Conservation (phyloP, 2,329 filamentous ascomycete species). For the Aspergillus chevalieri region DNA sequence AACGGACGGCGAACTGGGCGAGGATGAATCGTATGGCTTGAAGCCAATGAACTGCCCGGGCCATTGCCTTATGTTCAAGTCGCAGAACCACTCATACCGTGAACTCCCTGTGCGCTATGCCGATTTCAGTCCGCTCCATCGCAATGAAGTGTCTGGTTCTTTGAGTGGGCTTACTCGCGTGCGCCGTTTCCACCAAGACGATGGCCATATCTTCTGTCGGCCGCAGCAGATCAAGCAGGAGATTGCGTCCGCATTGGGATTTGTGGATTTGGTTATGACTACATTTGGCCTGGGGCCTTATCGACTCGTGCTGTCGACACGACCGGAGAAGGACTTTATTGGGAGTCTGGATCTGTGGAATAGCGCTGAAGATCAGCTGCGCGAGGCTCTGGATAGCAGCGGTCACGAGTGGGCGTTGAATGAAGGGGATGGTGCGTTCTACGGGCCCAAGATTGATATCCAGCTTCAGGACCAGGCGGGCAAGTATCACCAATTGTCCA, state of each 20-base stretch:
- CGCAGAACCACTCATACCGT: conserved; percentile 66
- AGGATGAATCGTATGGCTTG: conserved; percentile 70
- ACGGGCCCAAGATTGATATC: conserved; percentile 88
- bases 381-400: conserved; percentile 55
- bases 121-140: conserved; percentile 80
- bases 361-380: conserved; percentile 61
- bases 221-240: conserved; percentile 68
- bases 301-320: conserved; percentile 69
- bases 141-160: conserved; percentile 78
- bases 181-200: conserved; percentile 82
- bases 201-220: conserved; percentile 84
- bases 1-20: conserved; percentile 42
- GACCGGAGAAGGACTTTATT: conserved; percentile 70
- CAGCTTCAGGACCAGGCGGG: conserved; percentile 72
- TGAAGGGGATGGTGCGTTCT: conserved; percentile 80
- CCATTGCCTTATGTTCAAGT: conserved; percentile 77
- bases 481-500: conserved; percentile 83
- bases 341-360: conserved; percentile 66
- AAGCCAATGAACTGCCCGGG: conserved; percentile 94
- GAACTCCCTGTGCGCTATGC: conserved; percentile 79
- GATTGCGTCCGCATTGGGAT: conserved; percentile 66
- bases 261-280: conserved; percentile 65
- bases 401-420: conserved; percentile 68
- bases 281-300: conserved; percentile 67
- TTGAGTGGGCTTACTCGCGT: conserved; percentile 77